Conservation (phyloP, 2,329 filamentous ascomycete species). For the Penicillium sp. region DNA sequence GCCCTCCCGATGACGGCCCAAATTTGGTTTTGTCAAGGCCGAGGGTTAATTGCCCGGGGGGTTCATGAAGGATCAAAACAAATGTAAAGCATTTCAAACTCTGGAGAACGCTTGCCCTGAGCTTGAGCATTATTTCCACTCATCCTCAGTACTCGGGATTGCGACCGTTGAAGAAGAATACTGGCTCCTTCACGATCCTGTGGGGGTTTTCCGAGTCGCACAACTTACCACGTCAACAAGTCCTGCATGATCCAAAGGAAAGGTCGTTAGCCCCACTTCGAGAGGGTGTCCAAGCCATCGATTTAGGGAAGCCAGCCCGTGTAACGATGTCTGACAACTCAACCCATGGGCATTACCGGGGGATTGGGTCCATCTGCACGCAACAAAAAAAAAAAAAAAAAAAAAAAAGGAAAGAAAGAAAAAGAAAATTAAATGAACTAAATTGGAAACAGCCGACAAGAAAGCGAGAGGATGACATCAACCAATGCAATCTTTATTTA, state of each 20-base stretch:
- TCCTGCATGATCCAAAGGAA: not conserved
- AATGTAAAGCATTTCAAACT: too few species aligned
- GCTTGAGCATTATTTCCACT: too few species aligned
- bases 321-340: not conserved
- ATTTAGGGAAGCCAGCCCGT: not conserved
- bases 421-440: too few species aligned
- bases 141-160: too few species aligned
- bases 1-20: not conserved
- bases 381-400: not conserved
- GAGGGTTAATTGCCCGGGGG: not conserved
- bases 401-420: not conserved
- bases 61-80: not conserved
- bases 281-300: not conserved
- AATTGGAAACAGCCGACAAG: too few species aligned
- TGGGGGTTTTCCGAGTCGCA: not conserved
- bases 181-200: not conserved
- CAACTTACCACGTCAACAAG: constrained; percentile 3
- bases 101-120: too few species aligned
- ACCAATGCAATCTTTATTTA: not conserved
- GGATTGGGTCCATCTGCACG: not conserved
- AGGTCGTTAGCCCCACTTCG: not conserved
- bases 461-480: not conserved
- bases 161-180: not conserved
- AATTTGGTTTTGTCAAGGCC: not conserved
- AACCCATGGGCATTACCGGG: not conserved